A percentile compares a stretch with the other conserved stretches of the same genome.
Conservation (phyloP, 305 asterid species). For the Fraxinus paxiana region DNA sequence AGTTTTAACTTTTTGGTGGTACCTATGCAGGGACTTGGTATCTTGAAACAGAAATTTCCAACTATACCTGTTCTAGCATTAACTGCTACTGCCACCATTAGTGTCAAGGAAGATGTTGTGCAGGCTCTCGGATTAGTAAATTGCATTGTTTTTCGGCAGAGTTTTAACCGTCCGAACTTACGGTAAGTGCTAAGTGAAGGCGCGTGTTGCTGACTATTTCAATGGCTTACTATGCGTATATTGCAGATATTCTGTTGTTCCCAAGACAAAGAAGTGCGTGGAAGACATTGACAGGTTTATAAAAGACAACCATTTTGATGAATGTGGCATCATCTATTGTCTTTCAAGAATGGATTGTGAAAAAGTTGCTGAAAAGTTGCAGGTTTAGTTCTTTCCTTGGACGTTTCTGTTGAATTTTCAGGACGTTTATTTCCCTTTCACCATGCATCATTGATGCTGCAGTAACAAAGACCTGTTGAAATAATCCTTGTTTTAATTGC, state of each 20-base stretch:
- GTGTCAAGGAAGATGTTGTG: conserved; percentile 98
- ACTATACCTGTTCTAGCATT: conserved; percentile 84
- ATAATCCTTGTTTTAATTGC: conserved; percentile 8
- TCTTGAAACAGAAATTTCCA: conserved; percentile 89
- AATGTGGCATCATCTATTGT: conserved; percentile 92
- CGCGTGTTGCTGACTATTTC: conserved; percentile 15
- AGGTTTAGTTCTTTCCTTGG: conserved; percentile 45
- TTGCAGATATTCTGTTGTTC: conserved; percentile 87
- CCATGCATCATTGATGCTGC: conserved; percentile 15
- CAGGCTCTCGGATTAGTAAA: conserved; percentile 96
- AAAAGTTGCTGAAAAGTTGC: conserved; percentile 82
- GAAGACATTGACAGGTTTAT: conserved; percentile 82
- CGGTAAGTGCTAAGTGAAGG: conserved; percentile 43
- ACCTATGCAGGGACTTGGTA: conserved; percentile 76
- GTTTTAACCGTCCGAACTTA: conserved; percentile 95
- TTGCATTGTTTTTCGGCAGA: conserved; percentile 88
- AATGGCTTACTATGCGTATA: conserved; percentile 32
- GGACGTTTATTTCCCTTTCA: background rate
- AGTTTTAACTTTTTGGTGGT: conserved; percentile 30
- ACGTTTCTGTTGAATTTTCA: conserved; percentile 19
- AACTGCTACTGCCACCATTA: conserved; percentile 94
- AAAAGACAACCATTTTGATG: conserved; percentile 71
- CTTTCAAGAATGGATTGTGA: conserved; percentile 97
- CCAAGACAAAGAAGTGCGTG: conserved; percentile 84
- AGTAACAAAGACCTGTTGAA: conserved; percentile 7